phyloP scores from a whole-genome alignment of 495 filamentous ascomycete genomes.

The Glarea lozoyensis region DNA sequence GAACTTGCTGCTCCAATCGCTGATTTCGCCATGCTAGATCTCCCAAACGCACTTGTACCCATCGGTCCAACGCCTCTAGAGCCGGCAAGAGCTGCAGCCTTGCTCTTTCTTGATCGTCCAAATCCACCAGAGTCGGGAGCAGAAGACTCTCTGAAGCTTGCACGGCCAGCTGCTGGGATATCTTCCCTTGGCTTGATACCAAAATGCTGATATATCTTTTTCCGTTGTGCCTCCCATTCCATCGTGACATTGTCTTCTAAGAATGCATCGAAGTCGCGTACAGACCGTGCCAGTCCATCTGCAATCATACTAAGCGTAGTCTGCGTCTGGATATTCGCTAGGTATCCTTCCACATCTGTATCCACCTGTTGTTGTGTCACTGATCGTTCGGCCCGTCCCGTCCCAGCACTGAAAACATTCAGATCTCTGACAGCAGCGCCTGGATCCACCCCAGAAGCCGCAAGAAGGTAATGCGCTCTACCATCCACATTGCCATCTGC shows the following conservation, averaged over 20 bases:
- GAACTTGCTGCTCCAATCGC: slow-evolving; percentile 70
- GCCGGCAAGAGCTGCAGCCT: slow-evolving; percentile 25
- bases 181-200: slow-evolving; percentile 63
- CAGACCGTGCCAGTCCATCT: slow-evolving; percentile 76
- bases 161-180: slow-evolving; percentile 31
- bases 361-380: slow-evolving; percentile 36
- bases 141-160: slow-evolving; percentile 49
- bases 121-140: slow-evolving; percentile 30
- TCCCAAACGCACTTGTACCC: slow-evolving; percentile 59
- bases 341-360: slow-evolving; percentile 73
- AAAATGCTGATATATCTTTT: slow-evolving; percentile 91
- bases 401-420: slow-evolving; percentile 35
- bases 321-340: slow-evolving; percentile 77
- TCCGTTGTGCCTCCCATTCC: slow-evolving; percentile 91
- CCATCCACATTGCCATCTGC: slow-evolving; percentile 41
- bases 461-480: slow-evolving; percentile 79
- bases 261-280: slow-evolving; percentile 84
- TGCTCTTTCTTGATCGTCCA: slow-evolving; percentile 44
- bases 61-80: slow-evolving; percentile 23
- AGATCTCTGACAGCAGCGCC: slow-evolving; percentile 71
- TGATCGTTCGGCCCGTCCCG: slow-evolving; percentile 28
- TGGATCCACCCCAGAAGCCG: slow-evolving; percentile 79
- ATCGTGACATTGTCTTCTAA: slow-evolving; percentile 89
- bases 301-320: slow-evolving; percentile 85
- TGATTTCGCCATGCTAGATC: slow-evolving; percentile 63